Evolutionary conservation across 352 stramenopile species (phyloP), one percentile per base, ranked within the genome.

Genomic region (Bremia lactucae): DNA sequence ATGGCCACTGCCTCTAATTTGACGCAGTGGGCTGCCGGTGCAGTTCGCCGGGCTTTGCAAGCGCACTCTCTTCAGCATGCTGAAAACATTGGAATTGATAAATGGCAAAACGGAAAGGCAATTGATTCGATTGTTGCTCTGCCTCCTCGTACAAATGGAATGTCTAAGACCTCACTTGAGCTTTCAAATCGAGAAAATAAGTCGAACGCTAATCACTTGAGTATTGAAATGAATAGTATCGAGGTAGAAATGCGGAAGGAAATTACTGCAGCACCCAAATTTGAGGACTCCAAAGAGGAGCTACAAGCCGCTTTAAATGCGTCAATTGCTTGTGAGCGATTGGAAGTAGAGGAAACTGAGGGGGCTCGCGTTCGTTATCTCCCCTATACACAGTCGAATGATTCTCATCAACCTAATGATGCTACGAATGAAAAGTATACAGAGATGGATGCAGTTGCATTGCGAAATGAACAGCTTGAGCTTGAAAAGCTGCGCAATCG

Each of bases 1-100:
- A 81, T 92, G 42, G 57, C 50, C 3, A 92, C 79, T 9, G 79
- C 79, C n/a, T 87, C 79, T 0, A 92, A 92, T 40, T 61, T 92
- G 11, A 92, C 79, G 63, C 79, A 92, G 74, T 92, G 79, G 79
- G 76, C 79, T 35, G 79, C 77, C 33, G 79, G 79, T 35, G 79
- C 79, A 26, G 76, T 92, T 0, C 62, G 76, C 35, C 64, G 75
- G 38, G 79, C 79, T 31, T 46, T 87, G 23, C 66, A 75, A 49
- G 55, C 83, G 21, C 78, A 92, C 45, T 71, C 66, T 19, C 49
- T 60, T 26, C 63, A 70, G n/a, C 55, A 73, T 46, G 58, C 55
- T 31, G 42, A 40, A 31, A 46, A 25, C 22, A 14, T 46, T 36
- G 39, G 22, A 19, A 23, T 25, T 45, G 16, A 41, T 36, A 51